These are phyloP conservation scores for Hemileccinum impolitum DNA, from an alignment of 768 basidiomycete genomes.

Conservation along the genomic window DNA sequence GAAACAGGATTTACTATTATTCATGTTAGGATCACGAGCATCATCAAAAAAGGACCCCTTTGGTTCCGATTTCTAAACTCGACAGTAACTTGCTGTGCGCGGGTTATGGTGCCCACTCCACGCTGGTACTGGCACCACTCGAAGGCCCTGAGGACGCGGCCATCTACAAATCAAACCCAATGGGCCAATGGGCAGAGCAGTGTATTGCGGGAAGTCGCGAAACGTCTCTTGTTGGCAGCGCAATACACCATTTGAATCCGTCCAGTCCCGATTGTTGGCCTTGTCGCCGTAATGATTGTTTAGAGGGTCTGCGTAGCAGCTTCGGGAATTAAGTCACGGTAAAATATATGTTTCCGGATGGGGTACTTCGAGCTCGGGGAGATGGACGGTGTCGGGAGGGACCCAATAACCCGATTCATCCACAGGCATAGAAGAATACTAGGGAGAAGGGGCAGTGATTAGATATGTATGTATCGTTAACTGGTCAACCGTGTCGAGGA, in stretches of 20 bases:
- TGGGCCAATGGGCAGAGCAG: neutral
- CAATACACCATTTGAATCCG: neutral
- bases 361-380: neutral
- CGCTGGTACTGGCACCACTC: neutral
- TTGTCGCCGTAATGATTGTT: neutral
- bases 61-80: constrained; percentile 1
- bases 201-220: neutral
- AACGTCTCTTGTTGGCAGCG: neutral
- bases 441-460: neutral
- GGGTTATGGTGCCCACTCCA: neutral
- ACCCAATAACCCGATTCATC: neutral
- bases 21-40: neutral
- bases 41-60: neutral
- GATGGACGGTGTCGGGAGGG: constrained; percentile 4
- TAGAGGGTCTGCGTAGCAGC: constrained; percentile 1
- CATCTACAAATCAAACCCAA: neutral
- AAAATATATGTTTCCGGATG: neutral
- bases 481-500: neutral
- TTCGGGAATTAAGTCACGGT: neutral
- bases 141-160: neutral
- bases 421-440: neutral
- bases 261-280: neutral
- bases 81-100: neutral
- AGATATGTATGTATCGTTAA: neutral
- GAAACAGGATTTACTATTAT: too few relatives aligned